These are phyloP conservation scores for Asterella californica DNA, from an alignment of 225 moss, liverwort and hornwort species.

Conservation along the genomic window DNA sequence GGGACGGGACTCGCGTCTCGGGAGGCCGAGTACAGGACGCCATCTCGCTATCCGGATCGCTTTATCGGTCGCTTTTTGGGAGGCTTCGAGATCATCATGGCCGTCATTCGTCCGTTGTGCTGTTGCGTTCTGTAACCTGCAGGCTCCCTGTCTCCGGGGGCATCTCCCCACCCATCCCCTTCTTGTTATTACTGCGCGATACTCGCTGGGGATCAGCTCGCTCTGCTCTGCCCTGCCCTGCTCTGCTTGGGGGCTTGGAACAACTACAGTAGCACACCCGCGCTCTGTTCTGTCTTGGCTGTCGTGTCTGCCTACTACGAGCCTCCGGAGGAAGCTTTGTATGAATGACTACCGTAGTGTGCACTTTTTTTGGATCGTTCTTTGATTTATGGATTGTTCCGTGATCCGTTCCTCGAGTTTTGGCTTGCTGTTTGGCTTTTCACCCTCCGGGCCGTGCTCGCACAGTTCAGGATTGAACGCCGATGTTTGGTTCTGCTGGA, in stretches of 20 bases:
- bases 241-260: too few species aligned
- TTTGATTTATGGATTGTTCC: constrained; percentile 8
- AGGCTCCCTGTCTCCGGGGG: not conserved
- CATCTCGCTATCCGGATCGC: constrained; percentile 21
- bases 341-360: not conserved
- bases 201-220: not conserved
- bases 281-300: not conserved
- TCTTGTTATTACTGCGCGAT: not conserved
- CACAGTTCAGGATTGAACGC: not conserved
- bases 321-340: not conserved
- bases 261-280: too few species aligned
- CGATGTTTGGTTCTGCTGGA: constrained; percentile 5
- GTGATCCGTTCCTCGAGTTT: not conserved
- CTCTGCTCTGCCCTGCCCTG: not conserved
- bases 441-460: not conserved
- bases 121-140: not conserved
- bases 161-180: not conserved
- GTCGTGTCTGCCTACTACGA: not conserved
- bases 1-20: too few species aligned
- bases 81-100: constrained; percentile 11
- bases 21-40: not conserved
- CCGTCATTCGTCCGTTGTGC: not conserved
- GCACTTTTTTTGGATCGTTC: not conserved
- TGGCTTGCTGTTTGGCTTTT: not conserved
- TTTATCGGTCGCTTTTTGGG: constrained; percentile 2